These are phyloP conservation scores for Mollisia scopiformis DNA, from an alignment of 2,329 filamentous ascomycete species.

Conservation along the genomic window DNA sequence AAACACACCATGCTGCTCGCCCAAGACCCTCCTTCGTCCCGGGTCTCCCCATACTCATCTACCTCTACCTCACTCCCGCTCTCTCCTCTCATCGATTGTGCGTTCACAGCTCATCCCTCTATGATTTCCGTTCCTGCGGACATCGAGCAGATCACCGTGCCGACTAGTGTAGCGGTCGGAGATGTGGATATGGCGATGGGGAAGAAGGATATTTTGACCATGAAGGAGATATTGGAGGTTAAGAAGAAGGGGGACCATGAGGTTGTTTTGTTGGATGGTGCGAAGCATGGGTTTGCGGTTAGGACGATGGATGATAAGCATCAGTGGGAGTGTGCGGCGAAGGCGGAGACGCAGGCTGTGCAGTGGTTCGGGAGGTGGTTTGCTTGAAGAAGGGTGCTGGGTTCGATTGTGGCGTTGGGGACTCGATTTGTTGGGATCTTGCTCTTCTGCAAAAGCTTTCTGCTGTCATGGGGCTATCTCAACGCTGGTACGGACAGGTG, in stretches of 20 bases:
- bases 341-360: slow-evolving; percentile 44
- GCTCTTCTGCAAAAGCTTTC: too few species aligned
- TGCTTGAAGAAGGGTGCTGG: slow-evolving; percentile 7
- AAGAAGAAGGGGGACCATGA: slow-evolving; percentile 37
- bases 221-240: slow-evolving; percentile 34
- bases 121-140: slow-evolving; percentile 50
- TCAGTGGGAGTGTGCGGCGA: slow-evolving; percentile 37
- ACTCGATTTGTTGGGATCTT: too few species aligned
- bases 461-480: too few species aligned
- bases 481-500: too few species aligned
- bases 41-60: slow-evolving; percentile 21
- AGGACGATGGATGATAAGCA: slow-evolving; percentile 39
- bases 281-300: slow-evolving; percentile 46
- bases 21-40: slow-evolving; percentile 38
- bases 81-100: slow-evolving; percentile 49
- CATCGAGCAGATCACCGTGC: slow-evolving; percentile 43
- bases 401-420: background rate
- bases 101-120: slow-evolving; percentile 56
- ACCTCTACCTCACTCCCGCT: slow-evolving; percentile 7
- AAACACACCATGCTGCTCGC: slow-evolving; percentile 55
- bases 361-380: slow-evolving; percentile 38
- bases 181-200: slow-evolving; percentile 47
- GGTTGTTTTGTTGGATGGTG: slow-evolving; percentile 40
- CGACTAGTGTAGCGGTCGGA: slow-evolving; percentile 50
- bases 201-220: slow-evolving; percentile 24